Base-by-base conservation (phyloP, 306 rosid species). In the Gillenia trifoliata region DNA sequence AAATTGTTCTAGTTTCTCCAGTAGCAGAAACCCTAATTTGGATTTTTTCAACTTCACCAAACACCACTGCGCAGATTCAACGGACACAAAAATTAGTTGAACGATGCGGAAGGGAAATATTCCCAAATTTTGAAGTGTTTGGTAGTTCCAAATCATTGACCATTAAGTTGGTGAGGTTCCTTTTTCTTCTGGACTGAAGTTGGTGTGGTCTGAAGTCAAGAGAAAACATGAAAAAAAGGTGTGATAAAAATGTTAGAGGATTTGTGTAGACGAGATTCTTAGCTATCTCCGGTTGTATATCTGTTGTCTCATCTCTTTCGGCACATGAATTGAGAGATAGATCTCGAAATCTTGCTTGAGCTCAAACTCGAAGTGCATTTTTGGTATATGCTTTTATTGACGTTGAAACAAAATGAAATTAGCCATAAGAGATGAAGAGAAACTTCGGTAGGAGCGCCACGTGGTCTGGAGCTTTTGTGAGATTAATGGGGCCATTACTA, bases 91-190 rank as follows among this genome's bases (percentile, higher is more conserved):
- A 61, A 61, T 16, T 7, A 16, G 66, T 61, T 29, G 66, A 28
- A 16, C 50, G 28, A 30, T 50, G 30, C n/a, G n/a, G n/a, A n/a
- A n/a, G n/a, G n/a, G n/a, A n/a, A n/a, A n/a, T n/a, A n/a, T n/a
- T n/a, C n/a, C n/a, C n/a, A n/a, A n/a, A n/a, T 22, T 55, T 34
- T 71, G 17, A 22, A n/a, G 50, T 33, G 49, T 38, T 34, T 12
- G 34, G 75, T 55, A 8, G 75, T 22, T 71, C 9, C 31, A 55
- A 50, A 43, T n/a, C n/a, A n/a, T 71, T 70, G 74, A 70, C 47
- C 20, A 1, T 50, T 50, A 29, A 22, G 63, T 52, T 70, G 63
- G 63, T 50, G 28, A 47, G 31, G 26, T 16, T 47, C 23, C 17
- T 6, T 67, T 11, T 8, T 25, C 55, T 11, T 55, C n/a, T 55